Evolutionary conservation across 495 filamentous ascomycete species (phyloP).

Genomic region (Annulohypoxylon bovei): DNA sequence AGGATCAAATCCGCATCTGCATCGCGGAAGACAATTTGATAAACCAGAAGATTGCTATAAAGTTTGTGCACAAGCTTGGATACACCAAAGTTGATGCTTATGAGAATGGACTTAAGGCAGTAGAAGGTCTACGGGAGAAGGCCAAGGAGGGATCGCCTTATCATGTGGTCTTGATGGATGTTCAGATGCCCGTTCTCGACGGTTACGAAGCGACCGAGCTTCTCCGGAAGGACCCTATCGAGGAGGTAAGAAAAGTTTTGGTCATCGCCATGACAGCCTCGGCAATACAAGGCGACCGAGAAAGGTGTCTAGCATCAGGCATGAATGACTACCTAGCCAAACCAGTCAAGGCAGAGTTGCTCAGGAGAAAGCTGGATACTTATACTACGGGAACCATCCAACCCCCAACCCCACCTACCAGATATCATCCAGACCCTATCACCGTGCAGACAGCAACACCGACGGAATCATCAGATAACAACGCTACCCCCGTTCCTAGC

Average conservation of each 20-base stretch:
- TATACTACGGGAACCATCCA: slow-evolving; percentile 57
- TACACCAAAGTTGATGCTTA: slow-evolving; percentile 82
- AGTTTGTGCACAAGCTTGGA: slow-evolving; percentile 84
- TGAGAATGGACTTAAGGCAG: slow-evolving; percentile 84
- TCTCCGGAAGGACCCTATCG: slow-evolving; percentile 77
- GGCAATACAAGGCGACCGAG: slow-evolving; percentile 89
- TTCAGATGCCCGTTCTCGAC: slow-evolving; percentile 93
- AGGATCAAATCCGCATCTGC: slow-evolving; percentile 81
- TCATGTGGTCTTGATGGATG: slow-evolving; percentile 90
- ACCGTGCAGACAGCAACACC: slow-evolving; percentile 7
- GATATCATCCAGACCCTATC: slow-evolving; percentile 25
- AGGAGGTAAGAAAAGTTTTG: slow-evolving; percentile 76
- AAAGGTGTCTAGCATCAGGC: slow-evolving; percentile 89
- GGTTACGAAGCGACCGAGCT: slow-evolving; percentile 92
- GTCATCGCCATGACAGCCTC: slow-evolving; percentile 95
- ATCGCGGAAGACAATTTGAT: slow-evolving; percentile 94
- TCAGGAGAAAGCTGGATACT: slow-evolving; percentile 78
- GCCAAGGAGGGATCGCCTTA: slow-evolving; percentile 75
- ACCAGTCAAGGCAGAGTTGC: slow-evolving; percentile 77
- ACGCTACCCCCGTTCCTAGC: slow-evolving; percentile 19
- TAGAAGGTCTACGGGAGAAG: slow-evolving; percentile 81
- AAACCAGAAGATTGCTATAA: slow-evolving; percentile 90
- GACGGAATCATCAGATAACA: slow-evolving; percentile 13
- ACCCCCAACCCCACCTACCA: slow-evolving; percentile 41
- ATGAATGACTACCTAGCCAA: slow-evolving; percentile 98